A percentile compares a stretch with the other conserved stretches of the same genome.
Conservation (phyloP, 768 basidiomycete species). For the Myochromella boudieri region DNA sequence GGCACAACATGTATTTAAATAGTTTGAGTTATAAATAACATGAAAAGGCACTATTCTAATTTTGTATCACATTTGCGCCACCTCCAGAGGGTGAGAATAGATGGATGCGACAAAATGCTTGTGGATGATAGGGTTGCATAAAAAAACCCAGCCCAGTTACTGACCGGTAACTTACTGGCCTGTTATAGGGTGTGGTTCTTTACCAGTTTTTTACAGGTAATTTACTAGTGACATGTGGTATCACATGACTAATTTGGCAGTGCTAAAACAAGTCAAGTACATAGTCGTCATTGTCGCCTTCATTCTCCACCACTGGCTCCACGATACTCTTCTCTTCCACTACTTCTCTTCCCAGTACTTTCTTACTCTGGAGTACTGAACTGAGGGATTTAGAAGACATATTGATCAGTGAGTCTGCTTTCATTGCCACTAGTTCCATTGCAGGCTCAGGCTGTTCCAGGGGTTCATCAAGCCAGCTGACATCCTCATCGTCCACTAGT, state of each 20-base stretch:
- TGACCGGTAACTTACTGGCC: neutral
- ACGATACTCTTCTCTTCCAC: neutral
- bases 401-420: neutral
- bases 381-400: conserved; percentile 4
- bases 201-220: conserved; percentile 1
- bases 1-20: too few relatives aligned
- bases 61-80: too few relatives aligned
- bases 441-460: neutral
- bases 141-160: neutral
- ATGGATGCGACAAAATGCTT: too few relatives aligned
- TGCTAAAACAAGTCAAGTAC: neutral
- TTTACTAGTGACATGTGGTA: neutral
- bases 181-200: neutral
- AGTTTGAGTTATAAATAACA: too few relatives aligned
- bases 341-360: neutral
- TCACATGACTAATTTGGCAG: neutral
- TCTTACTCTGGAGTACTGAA: neutral
- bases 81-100: too few relatives aligned
- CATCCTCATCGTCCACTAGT: neutral
- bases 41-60: too few relatives aligned
- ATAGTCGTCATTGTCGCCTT: conserved; percentile 2
- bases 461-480: conserved; percentile 4
- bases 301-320: neutral
- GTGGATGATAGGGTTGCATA: neutral
- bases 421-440: neutral